Conservation (phyloP, 169 alveolate genomes). For the Cryptosporidium felis region DNA sequence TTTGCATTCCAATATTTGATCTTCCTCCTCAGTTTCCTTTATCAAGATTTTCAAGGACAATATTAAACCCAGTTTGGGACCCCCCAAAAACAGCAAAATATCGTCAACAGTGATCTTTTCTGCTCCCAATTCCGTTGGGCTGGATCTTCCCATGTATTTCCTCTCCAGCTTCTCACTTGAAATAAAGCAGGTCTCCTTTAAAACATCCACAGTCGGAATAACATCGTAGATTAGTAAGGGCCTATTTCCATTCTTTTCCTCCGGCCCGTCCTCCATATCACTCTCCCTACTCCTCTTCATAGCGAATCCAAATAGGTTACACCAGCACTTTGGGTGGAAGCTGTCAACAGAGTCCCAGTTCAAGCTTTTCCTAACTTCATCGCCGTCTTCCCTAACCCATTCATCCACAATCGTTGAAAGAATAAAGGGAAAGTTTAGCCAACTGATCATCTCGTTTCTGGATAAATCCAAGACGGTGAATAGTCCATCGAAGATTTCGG, state of each 20-base stretch:
- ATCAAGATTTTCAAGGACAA: constrained; percentile 22
- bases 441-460: constrained; percentile 27
- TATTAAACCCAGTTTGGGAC: constrained; percentile 59
- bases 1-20: not conserved
- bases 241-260: not conserved
- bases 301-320: constrained; percentile 69
- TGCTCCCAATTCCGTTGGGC: not conserved
- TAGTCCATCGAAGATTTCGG: constrained; percentile 34
- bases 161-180: constrained; percentile 32
- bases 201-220: constrained; percentile 49
- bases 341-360: constrained; percentile 28
- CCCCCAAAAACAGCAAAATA: constrained; percentile 35
- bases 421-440: constrained; percentile 55
- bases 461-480: constrained; percentile 58
- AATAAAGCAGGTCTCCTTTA: constrained; percentile 57
- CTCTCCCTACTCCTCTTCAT: not conserved
- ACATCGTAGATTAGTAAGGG: constrained; percentile 43
- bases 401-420: constrained; percentile 32
- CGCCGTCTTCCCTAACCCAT: constrained; percentile 22
- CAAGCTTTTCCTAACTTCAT: not conserved
- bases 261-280: not conserved
- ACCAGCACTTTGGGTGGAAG: constrained; percentile 70
- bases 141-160: not conserved
- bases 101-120: not conserved
- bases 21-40: constrained; percentile 19